Conservation (phyloP, 2,329 filamentous ascomycete species). For the Ophiocordyceps camponoti-floridani region DNA sequence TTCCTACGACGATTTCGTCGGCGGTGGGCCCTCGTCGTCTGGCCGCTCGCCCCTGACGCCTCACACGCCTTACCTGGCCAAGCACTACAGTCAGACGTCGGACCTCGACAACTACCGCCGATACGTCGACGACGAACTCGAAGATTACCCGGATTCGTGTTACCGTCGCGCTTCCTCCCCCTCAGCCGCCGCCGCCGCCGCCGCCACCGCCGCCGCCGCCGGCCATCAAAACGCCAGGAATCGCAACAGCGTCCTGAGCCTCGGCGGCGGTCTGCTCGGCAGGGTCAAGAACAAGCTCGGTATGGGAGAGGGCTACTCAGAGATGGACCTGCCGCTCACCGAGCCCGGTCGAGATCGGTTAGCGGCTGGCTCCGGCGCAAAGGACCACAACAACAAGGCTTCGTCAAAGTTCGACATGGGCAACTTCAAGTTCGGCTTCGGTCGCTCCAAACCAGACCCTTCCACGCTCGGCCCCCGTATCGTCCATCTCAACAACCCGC, state of each 20-base stretch:
- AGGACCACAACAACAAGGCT: slow-evolving; percentile 18
- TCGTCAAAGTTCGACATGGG: slow-evolving; percentile 50
- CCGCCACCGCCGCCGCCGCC: too few species aligned
- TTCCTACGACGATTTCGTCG: slow-evolving; percentile 91
- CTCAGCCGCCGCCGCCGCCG: slow-evolving; percentile 29
- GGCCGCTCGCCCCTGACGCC: slow-evolving; percentile 15
- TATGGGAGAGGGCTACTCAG: slow-evolving; percentile 76
- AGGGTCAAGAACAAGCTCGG: slow-evolving; percentile 81
- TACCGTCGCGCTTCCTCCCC: slow-evolving; percentile 51
- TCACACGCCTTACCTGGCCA: slow-evolving; percentile 25
- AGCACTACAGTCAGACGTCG: slow-evolving; percentile 56
- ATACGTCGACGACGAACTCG: slow-evolving; percentile 76
- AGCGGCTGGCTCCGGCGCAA: slow-evolving; percentile 5
- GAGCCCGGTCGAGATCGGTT: slow-evolving; percentile 37
- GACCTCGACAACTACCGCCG: slow-evolving; percentile 76
- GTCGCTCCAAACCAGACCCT: slow-evolving; percentile 67
- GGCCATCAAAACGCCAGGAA: slow-evolving; percentile 41
- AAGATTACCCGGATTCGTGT: slow-evolving; percentile 62
- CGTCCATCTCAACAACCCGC: slow-evolving; percentile 91
- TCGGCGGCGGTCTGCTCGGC: slow-evolving; percentile 77
- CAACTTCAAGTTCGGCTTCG: slow-evolving; percentile 87
- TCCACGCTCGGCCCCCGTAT: slow-evolving; percentile 80
- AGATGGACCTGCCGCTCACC: slow-evolving; percentile 94
- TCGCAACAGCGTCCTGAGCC: slow-evolving; percentile 72
- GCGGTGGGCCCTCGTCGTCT: slow-evolving; percentile 30